phyloP scores from a whole-genome alignment of 1,284 basidiomycete genomes.

The Tilletia horrida region DNA sequence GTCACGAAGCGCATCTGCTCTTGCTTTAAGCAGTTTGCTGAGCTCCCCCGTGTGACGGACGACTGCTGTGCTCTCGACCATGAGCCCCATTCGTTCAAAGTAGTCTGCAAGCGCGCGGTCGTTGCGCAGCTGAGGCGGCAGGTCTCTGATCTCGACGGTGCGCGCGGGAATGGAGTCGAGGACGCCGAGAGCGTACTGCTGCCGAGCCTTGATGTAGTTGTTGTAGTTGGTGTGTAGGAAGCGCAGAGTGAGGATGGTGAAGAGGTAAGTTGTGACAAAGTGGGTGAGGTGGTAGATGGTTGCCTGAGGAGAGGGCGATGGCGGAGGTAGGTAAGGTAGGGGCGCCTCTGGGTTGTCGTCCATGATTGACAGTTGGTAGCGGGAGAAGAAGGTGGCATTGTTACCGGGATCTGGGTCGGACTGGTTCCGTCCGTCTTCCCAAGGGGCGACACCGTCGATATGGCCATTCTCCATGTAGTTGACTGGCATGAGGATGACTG shows the following conservation, averaged over 20 bases:
- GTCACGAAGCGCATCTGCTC: slow-evolving; percentile 72
- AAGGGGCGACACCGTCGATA: slow-evolving; percentile 52
- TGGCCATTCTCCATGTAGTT: slow-evolving; percentile 52
- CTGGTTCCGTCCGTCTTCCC: slow-evolving; percentile 29
- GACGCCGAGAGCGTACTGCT: slow-evolving; percentile 86
- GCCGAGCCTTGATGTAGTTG: slow-evolving; percentile 83
- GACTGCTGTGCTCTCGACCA: slow-evolving; percentile 84
- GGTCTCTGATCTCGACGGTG: slow-evolving; percentile 79
- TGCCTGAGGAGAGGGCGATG: slow-evolving; percentile 31
- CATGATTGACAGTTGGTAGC: not conserved
- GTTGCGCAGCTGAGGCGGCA: slow-evolving; percentile 76
- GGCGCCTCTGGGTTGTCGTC: slow-evolving; percentile 28
- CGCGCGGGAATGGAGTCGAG: slow-evolving; percentile 89
- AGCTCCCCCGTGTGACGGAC: slow-evolving; percentile 76
- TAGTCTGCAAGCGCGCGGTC: slow-evolving; percentile 85
- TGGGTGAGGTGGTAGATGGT: slow-evolving; percentile 64
- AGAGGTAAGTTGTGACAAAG: slow-evolving; percentile 86
- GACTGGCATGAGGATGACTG: slow-evolving; percentile 51
- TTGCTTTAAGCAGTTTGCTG: slow-evolving; percentile 68
- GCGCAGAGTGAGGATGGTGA: slow-evolving; percentile 77
- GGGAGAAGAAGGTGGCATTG: not conserved
- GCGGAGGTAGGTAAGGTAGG: slow-evolving; percentile 37
- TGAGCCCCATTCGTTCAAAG: slow-evolving; percentile 70
- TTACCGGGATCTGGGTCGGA: slow-evolving; percentile 12
- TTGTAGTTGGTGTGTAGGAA: slow-evolving; percentile 85